A percentile compares a stretch with the other conserved stretches of the same genome.
Conservation (phyloP, 257 asterid species). For the Asclepias syriaca region DNA sequence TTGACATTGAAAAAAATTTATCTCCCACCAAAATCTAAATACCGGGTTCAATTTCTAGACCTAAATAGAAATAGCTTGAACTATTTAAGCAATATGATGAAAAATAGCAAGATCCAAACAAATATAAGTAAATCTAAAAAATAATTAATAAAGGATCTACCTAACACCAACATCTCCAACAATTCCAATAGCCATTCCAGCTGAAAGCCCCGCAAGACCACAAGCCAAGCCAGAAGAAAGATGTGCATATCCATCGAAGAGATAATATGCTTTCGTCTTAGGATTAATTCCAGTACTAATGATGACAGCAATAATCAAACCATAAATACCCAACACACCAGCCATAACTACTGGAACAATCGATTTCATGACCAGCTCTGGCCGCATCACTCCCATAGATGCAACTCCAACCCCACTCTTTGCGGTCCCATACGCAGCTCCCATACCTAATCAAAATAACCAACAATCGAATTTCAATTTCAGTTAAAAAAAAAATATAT, state of each 20-base stretch:
- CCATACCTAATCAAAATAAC: constrained; percentile 25
- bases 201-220: constrained; percentile 42
- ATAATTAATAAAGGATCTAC: constrained; percentile 6
- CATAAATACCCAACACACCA: constrained; percentile 39
- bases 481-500: neutral
- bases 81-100: neutral
- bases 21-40: neutral
- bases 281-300: constrained; percentile 33
- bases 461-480: neutral
- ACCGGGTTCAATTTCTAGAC: neutral
- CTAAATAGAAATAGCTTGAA: too few species aligned
- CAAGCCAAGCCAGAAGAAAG: constrained; percentile 34
- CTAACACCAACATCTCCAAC: constrained; percentile 37
- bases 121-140: neutral
- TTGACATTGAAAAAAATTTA: neutral
- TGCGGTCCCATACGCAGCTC: constrained; percentile 36
- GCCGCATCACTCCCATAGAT: constrained; percentile 36
- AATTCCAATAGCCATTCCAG: constrained; percentile 40
- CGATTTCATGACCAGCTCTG: constrained; percentile 32
- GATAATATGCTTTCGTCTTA: constrained; percentile 27
- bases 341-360: constrained; percentile 42
- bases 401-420: constrained; percentile 34
- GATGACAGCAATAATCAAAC: constrained; percentile 32
- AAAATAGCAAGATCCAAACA: neutral
- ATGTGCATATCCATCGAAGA: constrained; percentile 26